phyloP scores from a whole-genome alignment of 169 alveolate species.

The Eimeria necatrix region DNA sequence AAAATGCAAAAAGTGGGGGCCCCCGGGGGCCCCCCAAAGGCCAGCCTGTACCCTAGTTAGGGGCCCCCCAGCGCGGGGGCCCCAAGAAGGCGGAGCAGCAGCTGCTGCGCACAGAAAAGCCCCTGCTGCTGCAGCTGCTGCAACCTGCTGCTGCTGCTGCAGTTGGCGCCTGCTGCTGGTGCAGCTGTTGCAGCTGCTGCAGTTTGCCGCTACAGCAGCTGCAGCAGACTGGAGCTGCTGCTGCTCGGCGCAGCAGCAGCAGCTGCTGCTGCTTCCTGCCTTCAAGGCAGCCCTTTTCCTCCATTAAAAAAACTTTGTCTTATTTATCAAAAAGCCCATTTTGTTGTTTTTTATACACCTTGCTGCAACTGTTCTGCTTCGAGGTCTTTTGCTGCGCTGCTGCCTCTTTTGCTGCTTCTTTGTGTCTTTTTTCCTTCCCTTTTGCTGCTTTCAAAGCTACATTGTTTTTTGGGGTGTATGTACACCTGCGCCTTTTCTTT shows the following conservation, averaged over 20 bases:
- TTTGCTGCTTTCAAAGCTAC: not conserved
- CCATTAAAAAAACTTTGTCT: too few species aligned
- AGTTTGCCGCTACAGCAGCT: conserved; percentile 23
- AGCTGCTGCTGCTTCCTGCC: not conserved
- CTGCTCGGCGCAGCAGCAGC: not conserved
- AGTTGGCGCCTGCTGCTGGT: not conserved
- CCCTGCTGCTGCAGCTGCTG: conserved; percentile 47
- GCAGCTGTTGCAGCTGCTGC: conserved; percentile 30
- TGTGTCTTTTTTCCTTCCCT: not conserved
- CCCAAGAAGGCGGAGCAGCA: not conserved
- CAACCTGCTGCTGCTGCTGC: conserved; percentile 6
- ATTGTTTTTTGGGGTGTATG: not conserved
- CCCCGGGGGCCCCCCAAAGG: conserved; percentile 1
- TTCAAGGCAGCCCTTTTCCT: not conserved
- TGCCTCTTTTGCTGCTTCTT: not conserved
- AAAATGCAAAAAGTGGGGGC: not conserved
- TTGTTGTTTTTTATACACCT: not conserved
- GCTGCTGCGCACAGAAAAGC: not conserved
- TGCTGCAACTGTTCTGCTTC: not conserved
- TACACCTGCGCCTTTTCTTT: not conserved
- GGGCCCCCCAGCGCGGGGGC: conserved; percentile 17
- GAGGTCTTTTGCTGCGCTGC: not conserved
- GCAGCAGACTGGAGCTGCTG: conserved; percentile 1
- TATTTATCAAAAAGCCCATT: not conserved
- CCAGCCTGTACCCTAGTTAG: not conserved